Percentiles rank a stretch among this genome's conserved stretches.
Conservation (phyloP, 2,329 filamentous ascomycete species). For the Cordyceps javanica region DNA sequence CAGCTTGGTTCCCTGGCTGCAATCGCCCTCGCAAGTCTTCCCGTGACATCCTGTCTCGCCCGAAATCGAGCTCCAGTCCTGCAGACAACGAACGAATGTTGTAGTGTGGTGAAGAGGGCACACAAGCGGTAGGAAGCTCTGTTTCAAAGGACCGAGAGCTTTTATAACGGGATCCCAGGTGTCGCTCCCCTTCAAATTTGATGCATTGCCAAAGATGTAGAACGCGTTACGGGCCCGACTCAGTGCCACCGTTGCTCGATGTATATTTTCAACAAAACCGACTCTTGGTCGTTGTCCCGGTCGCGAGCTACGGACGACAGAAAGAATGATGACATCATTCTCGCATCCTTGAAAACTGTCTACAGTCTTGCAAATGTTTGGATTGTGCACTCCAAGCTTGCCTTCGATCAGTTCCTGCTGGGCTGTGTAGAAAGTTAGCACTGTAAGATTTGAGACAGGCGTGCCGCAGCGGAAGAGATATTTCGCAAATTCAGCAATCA, state of each 20-base stretch:
- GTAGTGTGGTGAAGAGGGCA: neutral
- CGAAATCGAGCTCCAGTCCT: neutral
- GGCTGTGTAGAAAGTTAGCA: slow-evolving; percentile 84
- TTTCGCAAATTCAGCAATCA: slow-evolving; percentile 66
- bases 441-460: slow-evolving; percentile 56
- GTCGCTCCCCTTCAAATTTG: slow-evolving; percentile 38
- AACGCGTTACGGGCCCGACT: slow-evolving; percentile 71
- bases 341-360: slow-evolving; percentile 91
- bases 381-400: slow-evolving; percentile 29
- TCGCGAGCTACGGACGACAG: slow-evolving; percentile 66
- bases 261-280: slow-evolving; percentile 65
- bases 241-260: slow-evolving; percentile 52
- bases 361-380: slow-evolving; percentile 58
- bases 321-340: slow-evolving; percentile 76
- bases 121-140: neutral
- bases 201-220: slow-evolving; percentile 76
- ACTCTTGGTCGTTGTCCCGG: slow-evolving; percentile 36
- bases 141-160: slow-evolving; percentile 27
- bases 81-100: neutral
- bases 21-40: neutral
- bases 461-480: slow-evolving; percentile 68
- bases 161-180: slow-evolving; percentile 37
- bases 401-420: slow-evolving; percentile 62
- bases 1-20: neutral
- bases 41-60: neutral